Evolutionary conservation across 441 rosid genomes (phyloP).

Genomic region (Populus hybrid): DNA sequence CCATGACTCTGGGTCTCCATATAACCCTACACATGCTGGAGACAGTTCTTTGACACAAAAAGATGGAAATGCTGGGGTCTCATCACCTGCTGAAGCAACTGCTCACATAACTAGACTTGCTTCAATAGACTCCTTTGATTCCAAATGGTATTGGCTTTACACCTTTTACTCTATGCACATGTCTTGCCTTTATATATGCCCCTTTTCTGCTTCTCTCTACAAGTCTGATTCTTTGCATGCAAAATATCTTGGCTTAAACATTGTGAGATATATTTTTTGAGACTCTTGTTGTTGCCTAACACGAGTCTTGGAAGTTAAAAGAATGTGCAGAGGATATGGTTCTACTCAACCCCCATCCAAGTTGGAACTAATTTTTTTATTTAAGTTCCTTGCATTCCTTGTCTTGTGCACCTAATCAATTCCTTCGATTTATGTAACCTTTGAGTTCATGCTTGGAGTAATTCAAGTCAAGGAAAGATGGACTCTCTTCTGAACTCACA

Average conservation of each 20-base stretch:
- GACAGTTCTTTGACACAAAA: conserved; percentile 50
- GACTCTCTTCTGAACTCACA: not conserved
- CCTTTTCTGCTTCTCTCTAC: not conserved
- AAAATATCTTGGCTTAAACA: not conserved
- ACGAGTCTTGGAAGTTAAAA: not conserved
- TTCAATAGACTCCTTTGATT: conserved; percentile 94
- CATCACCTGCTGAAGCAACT: conserved; percentile 53
- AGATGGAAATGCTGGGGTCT: conserved; percentile 47
- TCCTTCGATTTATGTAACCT: not conserved
- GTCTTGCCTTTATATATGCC: not conserved
- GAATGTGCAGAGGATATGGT: not conserved
- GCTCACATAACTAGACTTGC: conserved; percentile 78
- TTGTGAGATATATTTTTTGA: not conserved
- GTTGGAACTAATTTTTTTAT: not conserved
- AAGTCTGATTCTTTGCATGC: not conserved
- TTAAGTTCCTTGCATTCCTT: not conserved
- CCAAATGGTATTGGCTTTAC: conserved; percentile 66
- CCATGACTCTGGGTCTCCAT: conserved; percentile 52
- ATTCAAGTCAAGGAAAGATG: not conserved
- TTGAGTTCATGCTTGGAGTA: not conserved
- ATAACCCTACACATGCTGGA: conserved; percentile 77
- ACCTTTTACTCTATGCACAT: conserved; percentile 15
- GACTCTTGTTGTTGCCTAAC: not conserved
- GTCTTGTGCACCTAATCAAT: not conserved
- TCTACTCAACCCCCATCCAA: not conserved